Percentiles rank a stretch among this genome's conserved stretches.
phyloP scores from a whole-genome alignment of 2,329 filamentous ascomycete genomes.

The Pseudogymnoascus sp. region DNA sequence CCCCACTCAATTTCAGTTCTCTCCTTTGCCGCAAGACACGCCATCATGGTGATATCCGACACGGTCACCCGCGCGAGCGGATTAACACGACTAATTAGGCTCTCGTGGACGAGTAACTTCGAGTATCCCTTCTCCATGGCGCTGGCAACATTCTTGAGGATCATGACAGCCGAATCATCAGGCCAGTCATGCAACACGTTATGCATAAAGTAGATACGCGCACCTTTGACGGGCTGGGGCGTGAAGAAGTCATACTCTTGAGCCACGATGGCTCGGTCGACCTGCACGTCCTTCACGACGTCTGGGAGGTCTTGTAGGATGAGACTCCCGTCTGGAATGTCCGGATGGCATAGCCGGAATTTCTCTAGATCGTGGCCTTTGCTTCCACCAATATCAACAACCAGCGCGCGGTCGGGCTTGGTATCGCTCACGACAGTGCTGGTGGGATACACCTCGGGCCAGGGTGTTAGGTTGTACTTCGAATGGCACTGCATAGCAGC shows the following conservation, averaged over 20 bases:
- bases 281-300: constrained; percentile 26
- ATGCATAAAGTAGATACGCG: constrained; percentile 29
- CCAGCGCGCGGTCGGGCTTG: constrained; percentile 24
- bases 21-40: constrained; percentile 27
- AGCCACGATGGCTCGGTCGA: constrained; percentile 24
- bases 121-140: constrained; percentile 32
- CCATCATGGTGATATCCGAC: constrained; percentile 33
- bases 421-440: constrained; percentile 25
- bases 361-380: constrained; percentile 19
- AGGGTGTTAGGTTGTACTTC: constrained; percentile 32
- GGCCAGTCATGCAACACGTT: constrained; percentile 31
- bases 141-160: constrained; percentile 21
- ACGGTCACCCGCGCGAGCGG: constrained; percentile 28
- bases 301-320: constrained; percentile 26
- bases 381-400: constrained; percentile 22
- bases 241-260: constrained; percentile 34
- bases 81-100: constrained; percentile 27
- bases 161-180: constrained; percentile 14
- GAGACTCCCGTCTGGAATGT: constrained; percentile 16
- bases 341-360: constrained; percentile 26
- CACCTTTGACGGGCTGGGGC: constrained; percentile 35
- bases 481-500: constrained; percentile 35
- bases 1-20: constrained; percentile 30
- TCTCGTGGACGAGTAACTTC: constrained; percentile 33
- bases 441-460: constrained; percentile 32